Conservation (phyloP, 768 basidiomycete genomes). For the Termitomyces sp. region DNA sequence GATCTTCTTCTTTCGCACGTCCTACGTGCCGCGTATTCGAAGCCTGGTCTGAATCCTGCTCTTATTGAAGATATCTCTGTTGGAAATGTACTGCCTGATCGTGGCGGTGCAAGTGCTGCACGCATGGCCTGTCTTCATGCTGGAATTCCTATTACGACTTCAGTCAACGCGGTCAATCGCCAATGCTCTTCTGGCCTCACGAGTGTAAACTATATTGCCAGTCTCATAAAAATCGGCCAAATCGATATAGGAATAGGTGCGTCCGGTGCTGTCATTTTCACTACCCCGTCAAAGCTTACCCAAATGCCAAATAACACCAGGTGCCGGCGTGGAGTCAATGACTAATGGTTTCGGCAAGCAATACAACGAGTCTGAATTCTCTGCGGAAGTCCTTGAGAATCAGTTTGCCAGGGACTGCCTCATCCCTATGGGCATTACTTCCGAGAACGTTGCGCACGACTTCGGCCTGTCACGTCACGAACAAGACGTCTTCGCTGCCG, state of each 20-base stretch:
- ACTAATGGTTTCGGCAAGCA: constrained; percentile 63
- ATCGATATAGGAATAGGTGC: constrained; percentile 87
- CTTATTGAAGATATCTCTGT: constrained; percentile 82
- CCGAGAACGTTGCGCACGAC: constrained; percentile 86
- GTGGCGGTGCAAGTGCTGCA: constrained; percentile 75
- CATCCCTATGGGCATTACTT: constrained; percentile 90
- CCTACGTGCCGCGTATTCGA: constrained; percentile 64
- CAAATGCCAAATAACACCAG: constrained; percentile 24
- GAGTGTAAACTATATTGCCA: constrained; percentile 78
- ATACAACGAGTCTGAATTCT: constrained; percentile 47
- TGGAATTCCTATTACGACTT: constrained; percentile 71
- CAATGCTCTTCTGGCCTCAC: constrained; percentile 89
- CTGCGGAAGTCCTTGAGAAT: constrained; percentile 62
- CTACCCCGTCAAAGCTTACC: not conserved
- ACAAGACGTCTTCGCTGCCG: constrained; percentile 83
- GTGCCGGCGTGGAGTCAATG: constrained; percentile 91
- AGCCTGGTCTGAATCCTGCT: constrained; percentile 66
- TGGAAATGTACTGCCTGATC: constrained; percentile 86
- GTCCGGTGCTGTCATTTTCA: constrained; percentile 17
- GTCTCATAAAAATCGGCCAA: constrained; percentile 71
- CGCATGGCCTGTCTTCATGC: constrained; percentile 86
- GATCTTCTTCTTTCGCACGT: constrained; percentile 77
- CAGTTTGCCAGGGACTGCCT: constrained; percentile 77
- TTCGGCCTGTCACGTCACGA: constrained; percentile 65
- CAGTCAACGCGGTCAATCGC: constrained; percentile 82